Base-by-base conservation (phyloP, 805 yeast species). In the Wickerhamomyces sydowiorum region DNA sequence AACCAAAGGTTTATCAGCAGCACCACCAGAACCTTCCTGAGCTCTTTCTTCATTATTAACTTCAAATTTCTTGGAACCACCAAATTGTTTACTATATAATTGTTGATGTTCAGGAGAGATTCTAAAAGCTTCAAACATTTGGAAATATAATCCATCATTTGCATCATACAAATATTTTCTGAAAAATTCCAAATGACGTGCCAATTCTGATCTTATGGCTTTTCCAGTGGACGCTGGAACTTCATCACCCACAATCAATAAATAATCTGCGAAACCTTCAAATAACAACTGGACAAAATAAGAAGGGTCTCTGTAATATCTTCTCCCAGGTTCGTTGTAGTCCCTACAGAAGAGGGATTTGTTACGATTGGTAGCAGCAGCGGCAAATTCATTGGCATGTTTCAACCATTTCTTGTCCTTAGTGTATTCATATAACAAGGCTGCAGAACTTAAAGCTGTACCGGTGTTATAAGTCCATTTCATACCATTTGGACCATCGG, bases 391-490 rank as follows among this genome's bases (percentile, higher is more conserved):
- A 31, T 55, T 49, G 3, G 65, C 56, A 28, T 48, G 44, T 2
- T 48, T 38, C 44, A 64, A 57, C 80, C 82, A 81, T 52, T 72
- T 64, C 12, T 63, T 57, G 42, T 79, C 75, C 17, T 66, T 58
- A 35, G 85, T 82, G 45, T 64, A 62, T 39, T 65, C 64, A 49
- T 71, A 80, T 51, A 81, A 59, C 50, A 68, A 59, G 14, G 75
- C 60, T 8, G 76, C 69, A 1, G 81, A 76, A 10, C 81, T 72
- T 27, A 82, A 52, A 0, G 87, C 77, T 10, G 82, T 73, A 19
- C 89, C 89, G 10, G 76, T 72, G 61, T 82, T 82, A 59, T 82
- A 82, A 6, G 86, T 72, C 75, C 80, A 78, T 61, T 82, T 80
- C 52, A 70, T 69, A 17, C 66, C 67, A 50, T 78, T 75, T 10